Conservation (phyloP, 306 rosid genomes). For the Pyrus pyrifolia region DNA sequence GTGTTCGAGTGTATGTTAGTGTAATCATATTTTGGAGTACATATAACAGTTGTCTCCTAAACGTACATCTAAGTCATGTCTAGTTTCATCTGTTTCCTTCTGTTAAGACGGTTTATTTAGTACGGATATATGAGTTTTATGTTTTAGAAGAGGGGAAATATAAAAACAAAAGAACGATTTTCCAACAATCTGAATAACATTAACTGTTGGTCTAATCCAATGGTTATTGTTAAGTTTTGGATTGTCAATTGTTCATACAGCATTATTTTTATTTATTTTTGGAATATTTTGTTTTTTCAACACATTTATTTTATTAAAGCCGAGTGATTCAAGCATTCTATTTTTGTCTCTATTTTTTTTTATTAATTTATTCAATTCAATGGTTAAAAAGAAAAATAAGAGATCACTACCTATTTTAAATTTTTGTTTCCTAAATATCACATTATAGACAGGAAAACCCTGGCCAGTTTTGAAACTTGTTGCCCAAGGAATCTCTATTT, state of each 20-base stretch:
- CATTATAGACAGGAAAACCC: no score
- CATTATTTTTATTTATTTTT: no score
- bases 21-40: not conserved
- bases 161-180: no score
- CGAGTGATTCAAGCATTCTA: rapidly evolving
- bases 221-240: not conserved
- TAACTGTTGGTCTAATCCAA: not conserved
- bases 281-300: not conserved
- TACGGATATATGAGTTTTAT: not conserved
- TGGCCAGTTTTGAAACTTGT: no score
- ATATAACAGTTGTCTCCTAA: not conserved
- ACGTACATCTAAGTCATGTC: not conserved
- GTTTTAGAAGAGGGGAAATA: not conserved
- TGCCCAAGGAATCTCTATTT: no score
- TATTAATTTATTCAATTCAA: no score
- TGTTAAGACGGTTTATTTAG: not conserved
- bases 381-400: no score
- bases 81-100: not conserved
- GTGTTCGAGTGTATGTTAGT: not conserved
- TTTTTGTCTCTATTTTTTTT: no score
- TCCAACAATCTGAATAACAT: no score
- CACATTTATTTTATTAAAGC: no score
- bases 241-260: not conserved
- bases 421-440: no score
- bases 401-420: no score